Evolutionary conservation across 345 rosid genomes (phyloP), one percentile per base, ranked within the genome.

Genomic region (Moricandia moricandioides): DNA sequence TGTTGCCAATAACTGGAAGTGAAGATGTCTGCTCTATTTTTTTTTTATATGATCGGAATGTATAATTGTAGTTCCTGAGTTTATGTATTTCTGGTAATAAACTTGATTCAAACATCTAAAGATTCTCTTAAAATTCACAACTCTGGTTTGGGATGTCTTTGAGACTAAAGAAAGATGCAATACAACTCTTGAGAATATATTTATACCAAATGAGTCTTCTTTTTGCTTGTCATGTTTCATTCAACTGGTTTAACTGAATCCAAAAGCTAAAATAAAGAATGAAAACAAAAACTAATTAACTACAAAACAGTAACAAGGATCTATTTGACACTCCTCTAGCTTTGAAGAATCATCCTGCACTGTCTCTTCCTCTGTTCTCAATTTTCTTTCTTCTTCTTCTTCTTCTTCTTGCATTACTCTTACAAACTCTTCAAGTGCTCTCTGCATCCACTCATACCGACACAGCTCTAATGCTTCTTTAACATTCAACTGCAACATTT

Each of bases 1-100:
- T 69, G 97, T 92, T 82, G 97, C 97, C 86, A 69, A 84, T 68
- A 85, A 86, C 60, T 91, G 99, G 97, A 85, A 91, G 85, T 93
- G 86, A 86, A 9, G 40, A 63, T 62, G 34, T 62, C 64, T 62
- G 67, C 30, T 62, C 60, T 75, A 64, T 63, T 73, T 73, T 56
- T 47, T 73, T 3, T 24, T 45, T 74, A 68, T 62, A 72, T 72
- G 65, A 73, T 69, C 74, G 79, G 82, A 68, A 62, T 74, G 68
- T 62, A 63, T 49, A 74, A 74, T 45, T 74, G 60, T 67, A 79
- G 79, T 74, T 76, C 71, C 49, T 31, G 79, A 79, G 79, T 71
- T 74, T 74, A 49, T 69, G 67, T 62, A 62, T 56, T 67, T 47
- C 64, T 62, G 72, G 74, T 73, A 67, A 68, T 68, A 73, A 79